Evolutionary conservation across 768 basidiomycete genomes (phyloP).

Genomic region (Omphalotus guepiniiformis): DNA sequence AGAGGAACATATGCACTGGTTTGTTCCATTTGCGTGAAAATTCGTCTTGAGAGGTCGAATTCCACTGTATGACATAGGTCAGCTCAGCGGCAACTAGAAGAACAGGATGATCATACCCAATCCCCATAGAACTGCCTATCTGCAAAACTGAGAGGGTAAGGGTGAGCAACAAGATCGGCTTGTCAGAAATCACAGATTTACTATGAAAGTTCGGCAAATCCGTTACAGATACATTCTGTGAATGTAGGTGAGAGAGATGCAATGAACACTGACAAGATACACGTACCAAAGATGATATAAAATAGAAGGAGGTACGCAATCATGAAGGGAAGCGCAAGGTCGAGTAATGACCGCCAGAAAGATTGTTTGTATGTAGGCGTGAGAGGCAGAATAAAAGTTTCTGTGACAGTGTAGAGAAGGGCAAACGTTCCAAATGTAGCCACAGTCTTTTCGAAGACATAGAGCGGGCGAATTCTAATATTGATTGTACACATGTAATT

Average conservation of each 20-base stretch:
- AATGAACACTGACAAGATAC: neutral
- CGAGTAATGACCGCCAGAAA: slow-evolving; percentile 71
- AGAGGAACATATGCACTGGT: slow-evolving; percentile 89
- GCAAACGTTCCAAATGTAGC: slow-evolving; percentile 97
- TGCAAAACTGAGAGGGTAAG: slow-evolving; percentile 62
- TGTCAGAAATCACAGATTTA: slow-evolving; percentile 31
- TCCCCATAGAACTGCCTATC: slow-evolving; percentile 97
- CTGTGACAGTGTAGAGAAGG: slow-evolving; percentile 88
- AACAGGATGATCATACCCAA: slow-evolving; percentile 55
- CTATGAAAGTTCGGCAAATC: slow-evolving; percentile 90
- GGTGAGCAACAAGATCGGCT: slow-evolving; percentile 5
- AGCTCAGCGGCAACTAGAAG: neutral
- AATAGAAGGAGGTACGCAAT: slow-evolving; percentile 84
- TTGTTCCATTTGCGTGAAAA: slow-evolving; percentile 99
- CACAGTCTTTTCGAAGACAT: slow-evolving; percentile 75
- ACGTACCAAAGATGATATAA: slow-evolving; percentile 78
- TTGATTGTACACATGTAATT: neutral
- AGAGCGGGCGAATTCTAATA: slow-evolving; percentile 71
- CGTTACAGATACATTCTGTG: slow-evolving; percentile 93
- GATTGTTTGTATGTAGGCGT: slow-evolving; percentile 63
- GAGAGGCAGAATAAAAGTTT: slow-evolving; percentile 88
- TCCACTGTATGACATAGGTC: slow-evolving; percentile 64
- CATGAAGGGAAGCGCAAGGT: slow-evolving; percentile 92
- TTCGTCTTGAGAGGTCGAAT: slow-evolving; percentile 95
- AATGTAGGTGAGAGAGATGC: neutral